These are phyloP conservation scores for Epichloe festucae DNA, from an alignment of 2,329 filamentous ascomycete genomes.

Conservation along the genomic window DNA sequence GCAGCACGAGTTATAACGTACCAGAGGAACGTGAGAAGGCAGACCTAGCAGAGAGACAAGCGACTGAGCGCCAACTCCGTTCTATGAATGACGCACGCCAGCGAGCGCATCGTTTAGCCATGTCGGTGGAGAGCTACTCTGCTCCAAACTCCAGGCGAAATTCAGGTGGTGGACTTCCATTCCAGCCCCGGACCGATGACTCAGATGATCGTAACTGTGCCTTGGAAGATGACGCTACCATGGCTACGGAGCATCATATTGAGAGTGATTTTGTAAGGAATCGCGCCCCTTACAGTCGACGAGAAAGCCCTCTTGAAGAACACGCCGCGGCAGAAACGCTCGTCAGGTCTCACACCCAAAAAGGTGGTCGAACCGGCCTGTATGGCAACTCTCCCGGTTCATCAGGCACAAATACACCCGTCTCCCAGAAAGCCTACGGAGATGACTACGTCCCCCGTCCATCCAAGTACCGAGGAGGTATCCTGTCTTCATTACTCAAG, in stretches of 20 bases:
- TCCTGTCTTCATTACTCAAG: constrained; percentile 60
- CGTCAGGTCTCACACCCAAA: constrained; percentile 20
- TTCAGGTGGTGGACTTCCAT: constrained; percentile 21
- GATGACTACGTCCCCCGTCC: constrained; percentile 51
- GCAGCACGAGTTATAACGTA: constrained; percentile 30
- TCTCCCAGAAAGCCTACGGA: constrained; percentile 34
- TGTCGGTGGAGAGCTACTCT: constrained; percentile 26
- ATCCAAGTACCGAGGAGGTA: constrained; percentile 56
- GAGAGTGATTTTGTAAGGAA: constrained; percentile 8
- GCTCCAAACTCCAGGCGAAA: constrained; percentile 23
- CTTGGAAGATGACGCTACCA: constrained; percentile 9
- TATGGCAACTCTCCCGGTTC: constrained; percentile 16
- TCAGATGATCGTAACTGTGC: constrained; percentile 14
- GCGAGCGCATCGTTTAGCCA: constrained; percentile 25
- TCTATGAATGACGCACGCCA: constrained; percentile 28
- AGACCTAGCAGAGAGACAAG: constrained; percentile 24
- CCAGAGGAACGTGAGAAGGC: constrained; percentile 27
- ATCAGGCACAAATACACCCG: constrained; percentile 26
- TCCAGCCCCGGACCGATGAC: constrained; percentile 20
- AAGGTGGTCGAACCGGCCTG: constrained; percentile 16
- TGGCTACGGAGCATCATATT: constrained; percentile 1
- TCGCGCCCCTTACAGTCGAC: constrained; percentile 15
- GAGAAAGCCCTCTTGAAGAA: constrained; percentile 10
- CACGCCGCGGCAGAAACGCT: constrained; percentile 21
- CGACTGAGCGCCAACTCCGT: constrained; percentile 24